Percentiles rank a stretch among this genome's conserved stretches.
These are phyloP conservation scores for Thielaviopsis musarum DNA, from an alignment of 2,329 filamentous ascomycete species.

Conservation along the genomic window DNA sequence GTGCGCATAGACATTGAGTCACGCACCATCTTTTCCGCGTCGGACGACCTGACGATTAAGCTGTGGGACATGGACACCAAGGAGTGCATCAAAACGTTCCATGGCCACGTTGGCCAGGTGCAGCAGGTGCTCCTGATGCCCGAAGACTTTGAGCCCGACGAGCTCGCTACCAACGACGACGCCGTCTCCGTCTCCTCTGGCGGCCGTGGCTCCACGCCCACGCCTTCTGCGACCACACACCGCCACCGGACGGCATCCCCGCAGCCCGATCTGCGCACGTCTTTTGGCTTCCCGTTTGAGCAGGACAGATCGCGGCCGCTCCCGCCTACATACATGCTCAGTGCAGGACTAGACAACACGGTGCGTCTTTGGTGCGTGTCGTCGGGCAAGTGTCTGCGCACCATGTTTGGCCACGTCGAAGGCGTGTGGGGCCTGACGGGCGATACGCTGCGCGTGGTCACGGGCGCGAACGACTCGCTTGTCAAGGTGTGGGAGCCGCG, in stretches of 20 bases:
- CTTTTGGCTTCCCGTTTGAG: slow-evolving; percentile 47
- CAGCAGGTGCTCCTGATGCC: slow-evolving; percentile 80
- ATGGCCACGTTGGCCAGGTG: slow-evolving; percentile 87
- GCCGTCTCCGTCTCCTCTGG: slow-evolving; percentile 31
- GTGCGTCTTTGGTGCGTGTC: slow-evolving; percentile 84
- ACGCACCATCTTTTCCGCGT: slow-evolving; percentile 78
- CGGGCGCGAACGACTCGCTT: slow-evolving; percentile 82
- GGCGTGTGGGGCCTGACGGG: slow-evolving; percentile 88
- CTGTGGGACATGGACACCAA: slow-evolving; percentile 86
- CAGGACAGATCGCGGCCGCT: slow-evolving; percentile 44
- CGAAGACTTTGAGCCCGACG: slow-evolving; percentile 77
- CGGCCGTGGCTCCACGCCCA: slow-evolving; percentile 20
- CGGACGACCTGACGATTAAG: slow-evolving; percentile 80
- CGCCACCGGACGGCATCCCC: slow-evolving; percentile 15
- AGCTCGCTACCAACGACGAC: slow-evolving; percentile 38
- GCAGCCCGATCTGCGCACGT: slow-evolving; percentile 30
- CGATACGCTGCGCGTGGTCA: slow-evolving; percentile 75
- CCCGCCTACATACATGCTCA: slow-evolving; percentile 83
- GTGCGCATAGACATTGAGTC: slow-evolving; percentile 71
- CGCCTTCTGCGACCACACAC: slow-evolving; percentile 12
- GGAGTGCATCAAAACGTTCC: slow-evolving; percentile 58
- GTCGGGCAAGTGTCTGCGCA: slow-evolving; percentile 67
- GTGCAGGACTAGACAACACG: slow-evolving; percentile 77
- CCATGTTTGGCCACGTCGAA: slow-evolving; percentile 93
- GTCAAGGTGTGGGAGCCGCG: slow-evolving; percentile 88